Percentiles rank a stretch among this genome's conserved stretches.
Evolutionary conservation across 2,329 filamentous ascomycete genomes (phyloP).

Genomic region (Fusarium aywerte): DNA sequence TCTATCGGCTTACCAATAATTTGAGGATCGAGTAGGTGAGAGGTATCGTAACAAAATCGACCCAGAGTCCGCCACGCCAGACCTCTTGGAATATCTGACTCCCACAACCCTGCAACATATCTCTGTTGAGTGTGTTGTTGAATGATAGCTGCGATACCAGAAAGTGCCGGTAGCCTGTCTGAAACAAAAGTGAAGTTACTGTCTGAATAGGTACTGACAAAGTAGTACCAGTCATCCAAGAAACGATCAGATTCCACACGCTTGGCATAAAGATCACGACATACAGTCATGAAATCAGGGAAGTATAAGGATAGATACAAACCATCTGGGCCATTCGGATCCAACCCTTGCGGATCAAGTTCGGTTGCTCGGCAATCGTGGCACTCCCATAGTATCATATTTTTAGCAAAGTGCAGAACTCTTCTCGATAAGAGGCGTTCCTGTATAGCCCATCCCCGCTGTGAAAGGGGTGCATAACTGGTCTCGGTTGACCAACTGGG

Average conservation of each 20-base stretch:
- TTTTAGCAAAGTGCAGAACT: neutral
- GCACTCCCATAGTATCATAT: neutral
- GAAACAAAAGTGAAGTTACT: neutral
- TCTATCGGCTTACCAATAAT: neutral
- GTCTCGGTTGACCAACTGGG: fast-evolving
- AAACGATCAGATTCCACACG: no score
- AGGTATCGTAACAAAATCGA: neutral
- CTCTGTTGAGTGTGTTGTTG: neutral
- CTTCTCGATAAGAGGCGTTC: neutral
- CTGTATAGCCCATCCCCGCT: neutral
- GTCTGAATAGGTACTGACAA: fast-evolving
- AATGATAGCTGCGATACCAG: neutral
- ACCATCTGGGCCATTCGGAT: fast-evolving
- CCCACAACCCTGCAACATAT: conserved; percentile 3
- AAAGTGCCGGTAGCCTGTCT: neutral
- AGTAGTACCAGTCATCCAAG: neutral
- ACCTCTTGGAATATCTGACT: neutral
- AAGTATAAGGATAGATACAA: no score
- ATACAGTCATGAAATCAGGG: neutral
- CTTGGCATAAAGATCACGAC: neutral
- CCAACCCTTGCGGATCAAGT: neutral
- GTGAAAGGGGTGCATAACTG: fast-evolving
- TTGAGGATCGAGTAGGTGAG: neutral
- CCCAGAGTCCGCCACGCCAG: neutral
- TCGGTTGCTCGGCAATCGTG: neutral